These are phyloP conservation scores for Entophlyctis helioformis DNA, from an alignment of 192 early-diverging fungal genomes.

Conservation along the genomic window DNA sequence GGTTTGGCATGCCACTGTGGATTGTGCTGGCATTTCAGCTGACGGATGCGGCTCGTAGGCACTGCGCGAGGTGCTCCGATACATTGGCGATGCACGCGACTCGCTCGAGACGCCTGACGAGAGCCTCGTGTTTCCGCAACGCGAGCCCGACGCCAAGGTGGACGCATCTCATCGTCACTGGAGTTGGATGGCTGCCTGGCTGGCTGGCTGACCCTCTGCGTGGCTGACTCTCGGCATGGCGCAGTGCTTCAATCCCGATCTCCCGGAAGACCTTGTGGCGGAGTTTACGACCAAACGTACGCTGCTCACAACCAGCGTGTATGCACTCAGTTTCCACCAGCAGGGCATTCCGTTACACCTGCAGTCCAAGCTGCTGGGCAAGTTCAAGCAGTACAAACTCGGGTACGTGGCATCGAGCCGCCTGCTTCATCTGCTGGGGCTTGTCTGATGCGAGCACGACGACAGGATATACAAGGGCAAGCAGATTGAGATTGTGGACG, in stretches of 20 bases:
- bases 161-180: neutral
- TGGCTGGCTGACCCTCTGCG: too few relatives aligned
- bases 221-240: too few relatives aligned
- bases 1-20: too few relatives aligned
- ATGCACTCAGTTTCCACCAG: constrained; percentile 19
- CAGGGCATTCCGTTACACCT: constrained; percentile 22
- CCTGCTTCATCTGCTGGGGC: neutral
- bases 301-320: constrained; percentile 15
- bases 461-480: constrained; percentile 17
- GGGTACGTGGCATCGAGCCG: constrained; percentile 12
- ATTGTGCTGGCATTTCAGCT: too few relatives aligned
- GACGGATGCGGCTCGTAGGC: too few relatives aligned
- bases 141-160: constrained; percentile 13
- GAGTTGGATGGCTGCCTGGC: too few relatives aligned
- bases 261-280: constrained; percentile 28
- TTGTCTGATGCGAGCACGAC: neutral
- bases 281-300: constrained; percentile 17
- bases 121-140: constrained; percentile 5
- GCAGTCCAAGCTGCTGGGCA: constrained; percentile 23
- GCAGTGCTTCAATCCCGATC: constrained; percentile 24
- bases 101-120: constrained; percentile 2
- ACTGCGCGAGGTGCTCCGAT: neutral
- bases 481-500: constrained; percentile 17
- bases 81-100: constrained; percentile 2
- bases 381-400: constrained; percentile 19